Percentiles rank a stretch among this genome's conserved stretches.
Conservation (phyloP, 768 basidiomycete species). For the Gymnopilus junonius region DNA sequence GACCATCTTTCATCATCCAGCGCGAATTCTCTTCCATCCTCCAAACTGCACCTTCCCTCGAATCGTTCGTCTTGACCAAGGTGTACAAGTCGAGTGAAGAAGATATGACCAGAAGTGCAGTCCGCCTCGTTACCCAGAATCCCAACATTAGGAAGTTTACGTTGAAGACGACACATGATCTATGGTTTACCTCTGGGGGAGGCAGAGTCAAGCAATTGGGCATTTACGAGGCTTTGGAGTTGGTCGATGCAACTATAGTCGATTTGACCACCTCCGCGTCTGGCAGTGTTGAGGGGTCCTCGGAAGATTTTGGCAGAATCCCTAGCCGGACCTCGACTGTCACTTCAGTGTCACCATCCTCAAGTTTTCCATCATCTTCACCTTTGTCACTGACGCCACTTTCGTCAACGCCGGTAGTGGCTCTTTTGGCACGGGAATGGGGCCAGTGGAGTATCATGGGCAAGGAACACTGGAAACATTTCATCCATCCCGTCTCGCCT, state of each 20-base stretch:
- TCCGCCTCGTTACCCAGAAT: conserved; percentile 34
- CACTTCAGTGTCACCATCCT: background rate
- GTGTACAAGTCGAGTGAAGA: conserved; percentile 40
- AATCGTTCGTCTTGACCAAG: conserved; percentile 40
- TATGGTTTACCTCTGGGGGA: conserved; percentile 38
- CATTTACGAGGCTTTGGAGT: conserved; percentile 31
- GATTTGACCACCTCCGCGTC: background rate
- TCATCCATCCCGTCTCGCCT: conserved; percentile 5
- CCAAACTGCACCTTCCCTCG: conserved; percentile 30
- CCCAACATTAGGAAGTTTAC: conserved; percentile 35
- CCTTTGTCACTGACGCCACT: background rate
- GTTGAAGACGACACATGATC: conserved; percentile 36
- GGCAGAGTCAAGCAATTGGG: conserved; percentile 38
- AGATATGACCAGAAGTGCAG: conserved; percentile 34
- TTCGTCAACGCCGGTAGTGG: background rate
- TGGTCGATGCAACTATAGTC: background rate
- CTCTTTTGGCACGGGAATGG: conserved; percentile 17
- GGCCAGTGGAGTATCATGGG: conserved; percentile 21
- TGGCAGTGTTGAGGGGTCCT: background rate
- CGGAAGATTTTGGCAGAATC: conserved; percentile 3
- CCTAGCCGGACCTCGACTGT: conserved; percentile 6
- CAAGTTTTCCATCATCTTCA: background rate
- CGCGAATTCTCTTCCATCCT: conserved; percentile 36
- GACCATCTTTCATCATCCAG: conserved; percentile 18
- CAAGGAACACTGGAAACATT: conserved; percentile 21